Percentiles rank a stretch among this genome's conserved stretches.
Evolutionary conservation across 495 filamentous ascomycete genomes (phyloP).

Genomic region (Cudoniella acicularis): DNA sequence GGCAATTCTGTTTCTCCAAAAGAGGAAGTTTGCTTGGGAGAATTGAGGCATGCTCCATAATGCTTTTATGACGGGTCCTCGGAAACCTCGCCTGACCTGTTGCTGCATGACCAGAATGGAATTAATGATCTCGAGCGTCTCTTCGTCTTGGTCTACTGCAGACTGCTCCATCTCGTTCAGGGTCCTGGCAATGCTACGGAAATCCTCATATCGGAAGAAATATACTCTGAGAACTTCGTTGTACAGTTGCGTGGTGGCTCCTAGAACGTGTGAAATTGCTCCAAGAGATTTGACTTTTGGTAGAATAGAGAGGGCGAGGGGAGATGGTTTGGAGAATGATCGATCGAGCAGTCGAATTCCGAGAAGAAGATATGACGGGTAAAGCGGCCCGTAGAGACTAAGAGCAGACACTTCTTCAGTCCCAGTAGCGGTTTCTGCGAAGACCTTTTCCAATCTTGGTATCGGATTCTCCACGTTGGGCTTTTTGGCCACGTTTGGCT

Average conservation of each 20-base stretch:
- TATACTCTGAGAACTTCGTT: constrained; percentile 64
- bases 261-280: constrained; percentile 65
- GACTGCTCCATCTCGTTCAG: constrained; percentile 74
- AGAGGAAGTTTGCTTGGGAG: constrained; percentile 11
- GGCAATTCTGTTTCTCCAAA: constrained; percentile 14
- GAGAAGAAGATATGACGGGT: constrained; percentile 59
- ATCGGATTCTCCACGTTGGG: constrained; percentile 6
- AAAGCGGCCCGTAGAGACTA: constrained; percentile 57
- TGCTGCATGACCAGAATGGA: constrained; percentile 19
- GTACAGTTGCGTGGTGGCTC: constrained; percentile 68
- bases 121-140: constrained; percentile 50
- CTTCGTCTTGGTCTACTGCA: constrained; percentile 58
- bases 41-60: constrained; percentile 24
- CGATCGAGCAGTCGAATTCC: constrained; percentile 61
- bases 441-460: not conserved
- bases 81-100: constrained; percentile 6
- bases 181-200: constrained; percentile 55
- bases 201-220: constrained; percentile 61
- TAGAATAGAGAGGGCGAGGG: constrained; percentile 58
- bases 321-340: constrained; percentile 54
- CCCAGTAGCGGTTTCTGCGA: not conserved
- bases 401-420: constrained; percentile 11
- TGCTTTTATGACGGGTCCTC: constrained; percentile 11
- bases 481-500: constrained; percentile 17
- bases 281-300: constrained; percentile 70